Conservation (phyloP, 176 grass and related monocot species). For the Oryza glaberrima region DNA sequence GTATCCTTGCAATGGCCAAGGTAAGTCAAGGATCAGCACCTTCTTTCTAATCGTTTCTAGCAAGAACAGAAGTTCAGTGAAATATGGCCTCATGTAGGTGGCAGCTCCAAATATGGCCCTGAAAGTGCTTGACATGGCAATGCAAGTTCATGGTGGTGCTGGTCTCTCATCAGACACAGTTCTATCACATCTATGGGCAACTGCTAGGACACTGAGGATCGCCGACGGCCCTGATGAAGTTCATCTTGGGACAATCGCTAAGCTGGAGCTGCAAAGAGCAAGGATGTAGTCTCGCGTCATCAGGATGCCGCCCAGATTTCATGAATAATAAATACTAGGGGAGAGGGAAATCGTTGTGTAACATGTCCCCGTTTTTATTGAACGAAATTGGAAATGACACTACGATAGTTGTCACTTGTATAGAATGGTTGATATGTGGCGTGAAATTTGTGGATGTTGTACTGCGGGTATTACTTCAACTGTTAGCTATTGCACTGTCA, state of each 20-base stretch:
- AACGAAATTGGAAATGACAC: neutral
- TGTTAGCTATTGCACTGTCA: neutral
- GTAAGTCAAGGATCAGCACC: conserved; percentile 39
- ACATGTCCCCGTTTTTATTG: neutral
- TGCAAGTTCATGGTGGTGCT: conserved; percentile 90
- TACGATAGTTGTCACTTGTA: neutral
- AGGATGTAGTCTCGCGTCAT: conserved; percentile 48
- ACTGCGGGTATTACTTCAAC: neutral
- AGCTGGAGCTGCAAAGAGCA: conserved; percentile 74
- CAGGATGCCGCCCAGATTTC: neutral
- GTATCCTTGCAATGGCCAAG: conserved; percentile 94
- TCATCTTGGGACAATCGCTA: conserved; percentile 86
- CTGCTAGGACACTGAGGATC: conserved; percentile 74
- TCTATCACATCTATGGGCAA: conserved; percentile 85
- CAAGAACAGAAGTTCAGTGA: neutral
- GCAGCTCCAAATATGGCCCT: conserved; percentile 97
- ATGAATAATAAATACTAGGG: neutral
- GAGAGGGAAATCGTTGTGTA: neutral
- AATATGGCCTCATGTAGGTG: conserved; percentile 49
- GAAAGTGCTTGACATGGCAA: conserved; percentile 91
- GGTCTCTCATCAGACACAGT: conserved; percentile 78
- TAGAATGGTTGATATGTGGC: conserved; percentile 25
- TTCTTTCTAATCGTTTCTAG: neutral
- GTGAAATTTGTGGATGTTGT: conserved; percentile 12
- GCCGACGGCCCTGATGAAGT: conserved; percentile 96